phyloP scores from a whole-genome alignment of 106 monocot genomes.

The Cymbidium sinense region DNA sequence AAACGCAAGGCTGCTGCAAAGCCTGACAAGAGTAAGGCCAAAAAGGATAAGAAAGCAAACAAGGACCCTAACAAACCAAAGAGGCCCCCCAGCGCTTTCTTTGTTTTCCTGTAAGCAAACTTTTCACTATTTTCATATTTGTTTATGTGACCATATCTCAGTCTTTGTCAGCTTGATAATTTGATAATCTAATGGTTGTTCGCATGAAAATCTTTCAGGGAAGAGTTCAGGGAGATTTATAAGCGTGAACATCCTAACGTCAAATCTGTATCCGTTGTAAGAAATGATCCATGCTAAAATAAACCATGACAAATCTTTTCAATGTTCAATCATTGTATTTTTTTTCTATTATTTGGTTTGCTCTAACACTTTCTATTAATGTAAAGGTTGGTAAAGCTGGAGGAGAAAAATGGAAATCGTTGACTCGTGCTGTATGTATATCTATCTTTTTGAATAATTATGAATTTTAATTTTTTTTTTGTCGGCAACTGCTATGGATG shows the following conservation, averaged over 20 bases:
- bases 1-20: constrained; percentile 31
- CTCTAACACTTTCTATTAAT: neutral
- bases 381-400: constrained; percentile 28
- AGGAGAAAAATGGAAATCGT: constrained; percentile 26
- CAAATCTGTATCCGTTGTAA: constrained; percentile 36
- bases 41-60: constrained; percentile 24
- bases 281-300: constrained; percentile 5
- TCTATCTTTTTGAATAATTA: neutral
- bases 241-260: constrained; percentile 36
- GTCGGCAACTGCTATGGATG: too few relatives aligned
- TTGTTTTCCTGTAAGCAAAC: constrained; percentile 30
- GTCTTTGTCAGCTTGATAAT: neutral
- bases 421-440: constrained; percentile 13
- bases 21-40: constrained; percentile 22
- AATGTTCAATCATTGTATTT: neutral
- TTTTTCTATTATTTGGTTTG: neutral
- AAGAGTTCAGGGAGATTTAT: constrained; percentile 34
- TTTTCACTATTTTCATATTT: neutral
- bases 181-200: neutral
- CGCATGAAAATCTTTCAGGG: constrained; percentile 8
- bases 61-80: constrained; percentile 42
- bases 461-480: too few relatives aligned
- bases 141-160: neutral
- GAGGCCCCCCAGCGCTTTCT: constrained; percentile 35
- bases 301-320: neutral